Evolutionary conservation across 352 stramenopile genomes (phyloP).

Genomic region (Pythium rhizo-oryzae): DNA sequence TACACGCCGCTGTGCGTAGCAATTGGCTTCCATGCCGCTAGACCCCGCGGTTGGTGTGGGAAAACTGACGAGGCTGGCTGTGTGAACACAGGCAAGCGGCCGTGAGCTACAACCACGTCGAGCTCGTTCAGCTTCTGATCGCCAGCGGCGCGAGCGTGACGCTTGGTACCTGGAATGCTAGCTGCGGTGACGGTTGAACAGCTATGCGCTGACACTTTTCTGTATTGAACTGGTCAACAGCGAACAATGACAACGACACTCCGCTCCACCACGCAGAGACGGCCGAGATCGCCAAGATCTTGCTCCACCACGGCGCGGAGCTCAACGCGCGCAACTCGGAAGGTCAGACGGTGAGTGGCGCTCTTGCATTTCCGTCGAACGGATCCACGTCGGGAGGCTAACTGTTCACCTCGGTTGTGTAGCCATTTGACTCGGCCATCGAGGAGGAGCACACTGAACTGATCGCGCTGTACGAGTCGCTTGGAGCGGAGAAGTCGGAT

Average conservation of each 20-base stretch:
- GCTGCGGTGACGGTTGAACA: not conserved
- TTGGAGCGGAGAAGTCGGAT: slow-evolving; percentile 39
- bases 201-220: not conserved
- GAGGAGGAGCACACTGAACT: slow-evolving; percentile 40
- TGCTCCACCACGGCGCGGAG: slow-evolving; percentile 35
- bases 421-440: slow-evolving; percentile 40
- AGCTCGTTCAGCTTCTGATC: slow-evolving; percentile 35
- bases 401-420: not conserved
- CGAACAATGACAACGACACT: slow-evolving; percentile 37
- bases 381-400: not conserved
- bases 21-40: not conserved
- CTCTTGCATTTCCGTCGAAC: not conserved
- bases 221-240: slow-evolving; percentile 11
- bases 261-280: slow-evolving; percentile 38
- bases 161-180: slow-evolving; percentile 17
- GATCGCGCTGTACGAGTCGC: slow-evolving; percentile 30
- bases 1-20: slow-evolving; percentile 40
- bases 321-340: slow-evolving; percentile 44
- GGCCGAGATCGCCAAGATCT: slow-evolving; percentile 34
- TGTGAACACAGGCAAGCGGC: slow-evolving; percentile 32
- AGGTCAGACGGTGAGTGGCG: slow-evolving; percentile 28
- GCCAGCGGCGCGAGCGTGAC: slow-evolving; percentile 28
- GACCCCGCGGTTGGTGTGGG: no score
- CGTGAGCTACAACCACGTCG: slow-evolving; percentile 46
- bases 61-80: no score